Percentiles rank a stretch among this genome's conserved stretches.
Evolutionary conservation across 345 rosid species (phyloP).

Genomic region (Hirschfeldia incana): DNA sequence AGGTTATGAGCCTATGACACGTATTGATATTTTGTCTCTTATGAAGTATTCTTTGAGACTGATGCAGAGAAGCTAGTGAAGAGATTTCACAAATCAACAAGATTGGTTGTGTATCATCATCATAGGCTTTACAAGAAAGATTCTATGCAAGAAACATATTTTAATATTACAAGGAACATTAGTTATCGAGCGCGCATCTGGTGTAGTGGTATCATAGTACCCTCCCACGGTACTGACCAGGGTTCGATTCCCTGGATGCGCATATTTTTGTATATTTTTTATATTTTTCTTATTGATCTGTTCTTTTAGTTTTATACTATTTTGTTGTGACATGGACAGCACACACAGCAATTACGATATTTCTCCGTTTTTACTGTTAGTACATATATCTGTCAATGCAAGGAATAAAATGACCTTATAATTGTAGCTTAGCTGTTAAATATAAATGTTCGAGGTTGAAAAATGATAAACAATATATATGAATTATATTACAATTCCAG

Average conservation of each 20-base stretch:
- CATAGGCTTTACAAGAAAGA: not conserved
- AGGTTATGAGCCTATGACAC: not conserved
- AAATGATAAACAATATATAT: not conserved
- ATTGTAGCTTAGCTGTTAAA: not conserved
- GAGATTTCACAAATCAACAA: not conserved
- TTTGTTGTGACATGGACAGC: not conserved
- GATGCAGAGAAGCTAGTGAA: not conserved
- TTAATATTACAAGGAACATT: too few species aligned
- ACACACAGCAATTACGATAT: not conserved
- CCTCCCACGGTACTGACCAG: slow-evolving; percentile 98
- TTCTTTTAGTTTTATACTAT: not conserved
- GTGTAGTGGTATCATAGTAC: slow-evolving; percentile 99
- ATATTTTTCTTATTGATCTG: not conserved
- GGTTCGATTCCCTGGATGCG: slow-evolving; percentile 98
- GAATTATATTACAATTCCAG: not conserved
- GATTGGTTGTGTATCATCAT: not conserved
- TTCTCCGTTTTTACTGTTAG: not conserved
- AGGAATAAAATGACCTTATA: not conserved
- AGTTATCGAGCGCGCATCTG: slow-evolving; percentile 35
- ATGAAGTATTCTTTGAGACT: not conserved
- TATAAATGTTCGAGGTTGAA: not conserved
- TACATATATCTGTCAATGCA: not conserved
- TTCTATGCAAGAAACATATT: not conserved
- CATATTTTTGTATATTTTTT: slow-evolving; percentile 18
- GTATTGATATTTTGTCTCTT: not conserved